Evolutionary conservation across 208 protist genomes (phyloP), one percentile per base, ranked within the genome.

Genomic region (Angomonas ambiguus): DNA sequence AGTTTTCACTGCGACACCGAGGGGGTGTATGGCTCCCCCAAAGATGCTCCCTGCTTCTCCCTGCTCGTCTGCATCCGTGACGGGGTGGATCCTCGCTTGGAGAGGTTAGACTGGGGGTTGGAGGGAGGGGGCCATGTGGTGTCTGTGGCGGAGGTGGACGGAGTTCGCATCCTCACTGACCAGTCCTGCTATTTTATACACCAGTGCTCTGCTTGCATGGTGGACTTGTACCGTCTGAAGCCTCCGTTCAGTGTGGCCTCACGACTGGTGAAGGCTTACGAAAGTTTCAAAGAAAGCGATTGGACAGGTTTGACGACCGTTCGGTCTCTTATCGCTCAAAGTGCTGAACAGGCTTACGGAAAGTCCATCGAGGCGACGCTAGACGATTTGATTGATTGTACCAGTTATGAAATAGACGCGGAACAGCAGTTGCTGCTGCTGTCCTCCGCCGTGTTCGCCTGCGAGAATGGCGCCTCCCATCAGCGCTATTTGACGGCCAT

Each of bases 341-440:
- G 62, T 33, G 5, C 35, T 33, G 24, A 31, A 2, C n/a, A 8
- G 6, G 18, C 30, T 10, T 18, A n/a, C 18, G 33, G 4, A 22
- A 51, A 25, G 18, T 24, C 31, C 16, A 41, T 42, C 0, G 53
- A 65, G 35, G 69, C 34, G 31, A 38, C 41, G 25, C 66, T 85
- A 25, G 49, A 66, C 27, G 59, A 66, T 8, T 48, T 88, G 22
- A 45, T 88, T 33, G 82, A 82, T 48, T 69, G 62, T 27, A 74
- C 78, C 45, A 65, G 33, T 31, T 51, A 61, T 38, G 75, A 88
- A 70, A 56, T 69, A 42, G 71, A 78, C 31, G 69, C 62, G 45
- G 68, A 77, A 22, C 76, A 67, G 63, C 79, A 88, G 62, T 58
- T 76, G 61, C 65, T 62, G n/a, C 38, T 85, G 8, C 59, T 88